Conservation (phyloP, 1,139 yeast genomes). For the Citeromyces siamensis region DNA sequence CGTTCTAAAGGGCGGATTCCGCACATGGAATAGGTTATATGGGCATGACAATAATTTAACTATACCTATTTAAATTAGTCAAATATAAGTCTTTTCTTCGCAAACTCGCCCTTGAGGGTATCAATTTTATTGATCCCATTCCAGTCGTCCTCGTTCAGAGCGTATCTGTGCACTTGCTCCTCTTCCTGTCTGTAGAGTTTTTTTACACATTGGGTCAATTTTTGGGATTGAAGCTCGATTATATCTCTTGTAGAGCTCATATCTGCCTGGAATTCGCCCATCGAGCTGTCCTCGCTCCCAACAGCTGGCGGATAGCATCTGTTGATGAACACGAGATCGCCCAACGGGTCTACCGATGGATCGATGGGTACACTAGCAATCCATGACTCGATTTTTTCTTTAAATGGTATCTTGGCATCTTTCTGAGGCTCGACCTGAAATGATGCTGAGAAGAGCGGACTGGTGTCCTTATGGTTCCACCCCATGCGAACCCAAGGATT, state of each 20-base stretch:
- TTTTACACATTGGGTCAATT: conserved; percentile 32
- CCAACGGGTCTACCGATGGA: conserved; percentile 15
- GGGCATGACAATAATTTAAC: conserved; percentile 60
- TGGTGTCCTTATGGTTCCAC: too few species aligned
- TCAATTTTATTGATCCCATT: too few species aligned
- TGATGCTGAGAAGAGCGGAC: too few species aligned
- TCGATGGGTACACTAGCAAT: conserved; percentile 38
- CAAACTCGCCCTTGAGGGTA: conserved; percentile 10
- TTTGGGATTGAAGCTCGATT: conserved; percentile 37
- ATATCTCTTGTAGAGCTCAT: conserved; percentile 24
- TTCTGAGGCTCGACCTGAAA: too few species aligned
- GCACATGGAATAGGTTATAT: conserved; percentile 65
- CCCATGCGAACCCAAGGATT: too few species aligned
- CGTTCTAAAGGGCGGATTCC: conserved; percentile 78
- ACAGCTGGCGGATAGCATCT: conserved; percentile 31
- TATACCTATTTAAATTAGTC: conserved; percentile 19
- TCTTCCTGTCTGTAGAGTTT: conserved; percentile 26
- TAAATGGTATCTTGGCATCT: conserved; percentile 43
- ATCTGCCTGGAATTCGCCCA: conserved; percentile 11
- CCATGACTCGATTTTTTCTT: conserved; percentile 56
- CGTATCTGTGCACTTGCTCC: conserved; percentile 12
- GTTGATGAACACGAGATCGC: conserved; percentile 19
- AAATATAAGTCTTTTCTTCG: conserved; percentile 8
- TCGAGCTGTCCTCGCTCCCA: conserved; percentile 16
- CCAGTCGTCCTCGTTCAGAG: too few species aligned